phyloP scores from a whole-genome alignment of 108 stramenopile genomes.

The Skeletonema menzelii region DNA sequence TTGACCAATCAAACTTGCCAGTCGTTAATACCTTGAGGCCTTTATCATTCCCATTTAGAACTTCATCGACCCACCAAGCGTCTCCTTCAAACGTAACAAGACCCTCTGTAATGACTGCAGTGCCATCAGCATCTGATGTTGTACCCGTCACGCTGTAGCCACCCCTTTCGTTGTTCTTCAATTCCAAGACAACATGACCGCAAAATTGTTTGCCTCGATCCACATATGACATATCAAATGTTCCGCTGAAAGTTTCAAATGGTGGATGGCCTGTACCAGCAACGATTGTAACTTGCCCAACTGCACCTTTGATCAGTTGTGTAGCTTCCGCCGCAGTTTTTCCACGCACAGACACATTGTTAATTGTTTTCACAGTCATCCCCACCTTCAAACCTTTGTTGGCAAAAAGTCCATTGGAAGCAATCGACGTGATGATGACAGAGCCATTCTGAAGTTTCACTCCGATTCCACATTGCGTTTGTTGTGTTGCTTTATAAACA shows the following conservation, averaged over 20 bases:
- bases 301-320: not conserved
- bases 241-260: conserved; percentile 17
- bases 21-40: conserved; percentile 25
- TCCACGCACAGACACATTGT: not conserved
- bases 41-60: conserved; percentile 7
- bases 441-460: not conserved
- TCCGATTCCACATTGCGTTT: not conserved
- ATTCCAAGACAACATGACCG: not conserved
- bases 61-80: conserved; percentile 39
- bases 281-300: not conserved
- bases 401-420: not conserved
- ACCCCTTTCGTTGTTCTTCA: not conserved
- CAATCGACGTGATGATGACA: not conserved
- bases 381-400: not conserved
- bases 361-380: not conserved
- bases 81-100: conserved; percentile 19
- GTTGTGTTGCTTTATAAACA: not conserved
- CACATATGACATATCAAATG: conserved; percentile 11
- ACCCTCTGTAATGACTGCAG: conserved; percentile 11
- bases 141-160: conserved; percentile 19
- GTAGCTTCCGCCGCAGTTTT: not conserved
- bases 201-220: conserved; percentile 12
- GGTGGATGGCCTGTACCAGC: not conserved
- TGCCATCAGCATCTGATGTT: conserved; percentile 20
- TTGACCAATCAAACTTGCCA: conserved; percentile 25